phyloP scores from a whole-genome alignment of 192 early-diverging fungal species.

The Mortierella alpina region DNA sequence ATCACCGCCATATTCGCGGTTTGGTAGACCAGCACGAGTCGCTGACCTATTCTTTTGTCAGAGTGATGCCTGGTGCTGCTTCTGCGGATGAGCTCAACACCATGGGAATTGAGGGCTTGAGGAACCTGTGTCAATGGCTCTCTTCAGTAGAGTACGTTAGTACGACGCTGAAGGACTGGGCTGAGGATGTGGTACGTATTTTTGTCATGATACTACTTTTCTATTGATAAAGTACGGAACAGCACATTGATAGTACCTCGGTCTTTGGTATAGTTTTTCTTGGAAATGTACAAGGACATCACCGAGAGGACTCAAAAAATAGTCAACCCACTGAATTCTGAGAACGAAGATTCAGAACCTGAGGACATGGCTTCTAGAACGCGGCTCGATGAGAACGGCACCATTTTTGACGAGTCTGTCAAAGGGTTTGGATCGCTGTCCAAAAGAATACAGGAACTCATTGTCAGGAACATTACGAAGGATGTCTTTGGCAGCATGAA shows the following conservation, averaged over 20 bases:
- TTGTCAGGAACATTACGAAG: constrained; percentile 56
- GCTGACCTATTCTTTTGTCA: constrained; percentile 60
- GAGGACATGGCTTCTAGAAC: constrained; percentile 13
- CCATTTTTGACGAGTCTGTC: constrained; percentile 59
- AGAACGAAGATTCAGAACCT: constrained; percentile 34
- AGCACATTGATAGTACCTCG: neutral
- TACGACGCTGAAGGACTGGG: constrained; percentile 61
- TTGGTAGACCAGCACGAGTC: constrained; percentile 66
- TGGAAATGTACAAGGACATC: constrained; percentile 60
- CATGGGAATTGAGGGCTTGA: constrained; percentile 57
- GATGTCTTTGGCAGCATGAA: constrained; percentile 58
- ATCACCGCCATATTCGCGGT: constrained; percentile 62
- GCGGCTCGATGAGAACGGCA: constrained; percentile 42
- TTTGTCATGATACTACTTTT: neutral
- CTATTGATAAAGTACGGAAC: neutral
- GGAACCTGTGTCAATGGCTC: constrained; percentile 64
- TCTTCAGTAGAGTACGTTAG: constrained; percentile 57
- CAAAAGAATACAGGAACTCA: constrained; percentile 56
- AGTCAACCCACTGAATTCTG: constrained; percentile 21
- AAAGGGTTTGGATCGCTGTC: constrained; percentile 42
- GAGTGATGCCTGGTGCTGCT: constrained; percentile 64
- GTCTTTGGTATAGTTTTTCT: constrained; percentile 58
- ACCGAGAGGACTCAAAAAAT: constrained; percentile 27
- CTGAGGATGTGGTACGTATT: constrained; percentile 63
- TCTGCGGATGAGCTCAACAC: constrained; percentile 56